phyloP scores from a whole-genome alignment of 345 rosid genomes.

The Dipteronia sinensis region DNA sequence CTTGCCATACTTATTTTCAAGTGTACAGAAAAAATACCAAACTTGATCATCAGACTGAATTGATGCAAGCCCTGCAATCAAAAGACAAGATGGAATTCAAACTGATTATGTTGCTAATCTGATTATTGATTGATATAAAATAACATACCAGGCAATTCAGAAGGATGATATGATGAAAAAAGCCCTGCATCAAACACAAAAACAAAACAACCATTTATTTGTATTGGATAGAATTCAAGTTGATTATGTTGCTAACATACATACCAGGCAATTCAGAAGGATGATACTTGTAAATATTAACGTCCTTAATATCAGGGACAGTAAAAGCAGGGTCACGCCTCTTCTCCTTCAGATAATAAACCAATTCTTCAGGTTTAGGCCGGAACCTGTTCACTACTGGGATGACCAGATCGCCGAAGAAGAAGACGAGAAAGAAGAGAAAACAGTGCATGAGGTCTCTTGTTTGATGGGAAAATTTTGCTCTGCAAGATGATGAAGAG shows the following conservation, averaged over 20 bases:
- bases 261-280: constrained; percentile 37
- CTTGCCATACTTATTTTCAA: constrained; percentile 9
- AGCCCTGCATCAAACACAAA: not conserved
- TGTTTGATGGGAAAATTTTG: not conserved
- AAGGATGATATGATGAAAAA: too few species aligned
- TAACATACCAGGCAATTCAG: too few species aligned
- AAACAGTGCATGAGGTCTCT: not conserved
- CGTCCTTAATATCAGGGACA: not conserved
- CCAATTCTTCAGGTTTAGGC: constrained; percentile 27
- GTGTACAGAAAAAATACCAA: constrained; percentile 38
- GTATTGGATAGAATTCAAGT: too few species aligned
- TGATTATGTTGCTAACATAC: too few species aligned
- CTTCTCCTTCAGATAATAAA: constrained; percentile 12
- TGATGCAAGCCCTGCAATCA: too few species aligned
- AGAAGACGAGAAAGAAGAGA: not conserved
- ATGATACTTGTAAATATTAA: constrained; percentile 22
- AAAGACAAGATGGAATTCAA: too few species aligned
- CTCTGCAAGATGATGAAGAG: too few species aligned
- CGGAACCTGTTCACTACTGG: constrained; percentile 16
- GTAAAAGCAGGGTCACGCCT: constrained; percentile 12
- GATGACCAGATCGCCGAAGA: not conserved
- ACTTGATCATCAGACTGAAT: constrained; percentile 27
- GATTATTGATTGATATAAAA: too few species aligned
- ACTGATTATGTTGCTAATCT: too few species aligned
- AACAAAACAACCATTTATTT: too few species aligned